Base-by-base conservation (phyloP, 345 rosid genomes). In the Streptanthus diversifolius region DNA sequence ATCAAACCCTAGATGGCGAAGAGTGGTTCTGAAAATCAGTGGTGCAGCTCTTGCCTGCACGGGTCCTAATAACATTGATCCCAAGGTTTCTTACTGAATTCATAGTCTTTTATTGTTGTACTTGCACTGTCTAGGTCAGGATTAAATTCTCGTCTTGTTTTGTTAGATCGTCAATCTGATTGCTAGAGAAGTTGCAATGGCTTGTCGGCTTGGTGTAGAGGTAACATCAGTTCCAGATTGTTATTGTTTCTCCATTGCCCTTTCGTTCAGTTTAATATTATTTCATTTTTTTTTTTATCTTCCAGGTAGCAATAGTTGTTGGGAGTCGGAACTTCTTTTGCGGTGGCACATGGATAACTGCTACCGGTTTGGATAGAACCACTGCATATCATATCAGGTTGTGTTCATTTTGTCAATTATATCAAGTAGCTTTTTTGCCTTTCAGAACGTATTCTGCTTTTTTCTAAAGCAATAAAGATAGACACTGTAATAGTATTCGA, bases 321-420 rank as follows among this genome's bases (percentile, higher is more conserved):
- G 98, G 98, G 60, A 90, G 91, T 68, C 83, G 97, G 43, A 90
- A 93, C 73, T 84, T 90, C 68, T 90, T 93, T 66, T 87, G 93
- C 72, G 86, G 97, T 44, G 83, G 87, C 62, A 75, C 93, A 0
- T 90, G 97, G 97, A 83, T 93, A 19, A 79, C 88, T 55, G 87
- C 93, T 37, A 87, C 90, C 21, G 90, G 93, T 45, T 79, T 89
- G 79, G 97, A 90, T 70, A 87, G 95, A 80, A 83, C 82, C 68
- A 84, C 93, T 61, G 90, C 93, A 13, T 88, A 88, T 76, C 96
- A 88, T 77, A 87, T 87, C 71, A 89, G 98, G 98, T 93, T 43
- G 54, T 62, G 7, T 19, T 70, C 64, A 21, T 69, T 30, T 51
- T 25, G 65, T 70, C 60, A 25, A 53, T 22, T 0, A 35, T 35